These are phyloP conservation scores for Dioszegia crocea DNA, from an alignment of 768 basidiomycete genomes.

Conservation along the genomic window DNA sequence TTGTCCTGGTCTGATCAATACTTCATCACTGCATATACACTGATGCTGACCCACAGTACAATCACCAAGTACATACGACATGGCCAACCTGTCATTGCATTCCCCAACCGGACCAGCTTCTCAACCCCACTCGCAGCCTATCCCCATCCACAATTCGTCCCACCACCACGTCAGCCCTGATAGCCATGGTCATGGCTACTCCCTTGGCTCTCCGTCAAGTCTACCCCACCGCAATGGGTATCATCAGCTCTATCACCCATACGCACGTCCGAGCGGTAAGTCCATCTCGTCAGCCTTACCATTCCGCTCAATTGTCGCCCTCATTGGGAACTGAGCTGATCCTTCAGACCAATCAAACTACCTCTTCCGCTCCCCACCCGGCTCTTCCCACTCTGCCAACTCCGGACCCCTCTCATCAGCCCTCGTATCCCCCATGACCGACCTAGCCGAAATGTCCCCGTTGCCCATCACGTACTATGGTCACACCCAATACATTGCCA, in stretches of 20 bases:
- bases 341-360: not conserved
- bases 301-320: too few relatives aligned
- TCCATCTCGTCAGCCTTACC: conserved; percentile 1
- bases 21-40: not conserved
- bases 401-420: conserved; percentile 1
- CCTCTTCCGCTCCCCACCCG: conserved; percentile 1
- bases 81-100: not conserved
- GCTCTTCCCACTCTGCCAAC: conserved; percentile 4
- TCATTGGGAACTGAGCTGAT: not conserved
- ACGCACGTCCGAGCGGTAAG: conserved; percentile 1
- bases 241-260: not conserved
- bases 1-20: not conserved
- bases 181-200: too few relatives aligned
- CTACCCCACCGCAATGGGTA: not conserved
- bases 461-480: not conserved
- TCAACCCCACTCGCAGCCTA: not conserved
- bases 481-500: not conserved
- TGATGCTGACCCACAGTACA: conserved; percentile 1
- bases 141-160: not conserved
- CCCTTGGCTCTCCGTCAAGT: too few relatives aligned
- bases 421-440: conserved; percentile 6
- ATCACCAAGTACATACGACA: conserved; percentile 1
- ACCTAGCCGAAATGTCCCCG: conserved; percentile 1
- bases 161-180: not conserved
- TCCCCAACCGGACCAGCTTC: not conserved